Conservation (phyloP, 805 yeast species). For the Pichia insulana region DNA sequence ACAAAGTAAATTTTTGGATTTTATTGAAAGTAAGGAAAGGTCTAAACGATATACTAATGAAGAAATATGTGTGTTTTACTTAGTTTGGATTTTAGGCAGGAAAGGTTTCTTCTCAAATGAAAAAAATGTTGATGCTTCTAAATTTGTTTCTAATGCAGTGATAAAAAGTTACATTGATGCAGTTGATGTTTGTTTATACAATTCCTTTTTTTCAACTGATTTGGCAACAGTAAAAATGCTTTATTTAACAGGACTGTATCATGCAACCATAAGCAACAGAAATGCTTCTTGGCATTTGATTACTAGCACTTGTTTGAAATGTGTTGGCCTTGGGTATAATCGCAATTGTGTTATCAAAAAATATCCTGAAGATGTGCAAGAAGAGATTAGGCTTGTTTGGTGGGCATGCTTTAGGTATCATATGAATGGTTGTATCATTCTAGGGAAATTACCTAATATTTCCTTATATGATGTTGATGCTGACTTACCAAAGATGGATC, state of each 20-base stretch:
- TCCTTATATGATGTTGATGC: constrained; percentile 29
- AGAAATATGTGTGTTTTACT: constrained; percentile 30
- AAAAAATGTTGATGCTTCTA: constrained; percentile 1
- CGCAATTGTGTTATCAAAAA: constrained; percentile 19
- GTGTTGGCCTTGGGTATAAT: constrained; percentile 31
- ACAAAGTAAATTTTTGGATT: constrained; percentile 26
- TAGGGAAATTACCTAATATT: constrained; percentile 30
- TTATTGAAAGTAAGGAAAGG: constrained; percentile 3
- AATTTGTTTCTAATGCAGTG: constrained; percentile 13
- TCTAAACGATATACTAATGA: constrained; percentile 12
- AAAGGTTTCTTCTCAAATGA: constrained; percentile 10
- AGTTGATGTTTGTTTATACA: constrained; percentile 28
- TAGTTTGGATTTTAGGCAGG: constrained; percentile 30
- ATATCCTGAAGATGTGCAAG: constrained; percentile 14
- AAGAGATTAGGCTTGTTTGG: constrained; percentile 23
- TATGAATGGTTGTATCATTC: constrained; percentile 24
- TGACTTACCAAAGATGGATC: constrained; percentile 21
- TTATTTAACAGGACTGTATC: constrained; percentile 27
- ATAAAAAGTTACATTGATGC: constrained; percentile 24
- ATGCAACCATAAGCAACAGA: constrained; percentile 29
- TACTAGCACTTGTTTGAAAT: constrained; percentile 31
- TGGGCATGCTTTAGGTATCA: constrained; percentile 33
- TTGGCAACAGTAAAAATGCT: constrained; percentile 29
- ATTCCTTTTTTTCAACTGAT: constrained; percentile 26
- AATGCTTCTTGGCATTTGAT: constrained; percentile 32